Conservation (phyloP, 768 basidiomycete genomes). For the Pisolithus orientalis region DNA sequence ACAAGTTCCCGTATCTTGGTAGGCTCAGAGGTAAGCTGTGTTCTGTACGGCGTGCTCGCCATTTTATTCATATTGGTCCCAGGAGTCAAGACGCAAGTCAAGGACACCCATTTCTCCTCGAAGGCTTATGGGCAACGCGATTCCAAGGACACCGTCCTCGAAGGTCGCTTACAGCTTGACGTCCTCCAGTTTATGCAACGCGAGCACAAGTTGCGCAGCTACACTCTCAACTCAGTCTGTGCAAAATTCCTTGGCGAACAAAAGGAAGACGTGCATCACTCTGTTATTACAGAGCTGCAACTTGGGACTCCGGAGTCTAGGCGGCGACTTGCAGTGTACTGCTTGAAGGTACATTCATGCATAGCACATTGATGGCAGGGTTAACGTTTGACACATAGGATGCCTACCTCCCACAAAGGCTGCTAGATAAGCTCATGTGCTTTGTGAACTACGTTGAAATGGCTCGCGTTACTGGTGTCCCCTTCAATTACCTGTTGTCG, state of each 20-base stretch:
- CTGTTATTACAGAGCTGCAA: slow-evolving; percentile 95
- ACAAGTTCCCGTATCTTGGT: slow-evolving; percentile 68
- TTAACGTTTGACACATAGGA: slow-evolving; percentile 47
- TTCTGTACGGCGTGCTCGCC: slow-evolving; percentile 6
- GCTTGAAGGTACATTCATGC: slow-evolving; percentile 66
- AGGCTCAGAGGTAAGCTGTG: slow-evolving; percentile 56
- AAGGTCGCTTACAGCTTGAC: slow-evolving; percentile 93
- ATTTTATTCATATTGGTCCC: background rate
- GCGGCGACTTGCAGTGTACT: slow-evolving; percentile 92
- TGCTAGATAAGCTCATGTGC: slow-evolving; percentile 98
- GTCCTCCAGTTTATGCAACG: slow-evolving; percentile 97
- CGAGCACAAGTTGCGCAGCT: slow-evolving; percentile 94
- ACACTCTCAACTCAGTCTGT: slow-evolving; percentile 97
- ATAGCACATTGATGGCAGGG: background rate
- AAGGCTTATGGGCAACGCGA: slow-evolving; percentile 97
- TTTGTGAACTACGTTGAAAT: slow-evolving; percentile 98
- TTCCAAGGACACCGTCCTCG: slow-evolving; percentile 87
- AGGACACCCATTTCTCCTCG: slow-evolving; percentile 95
- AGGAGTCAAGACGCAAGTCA: slow-evolving; percentile 76
- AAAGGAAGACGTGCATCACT: slow-evolving; percentile 98
- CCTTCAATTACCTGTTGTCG: slow-evolving; percentile 91
- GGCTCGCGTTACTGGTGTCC: slow-evolving; percentile 99
- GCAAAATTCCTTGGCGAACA: slow-evolving; percentile 97
- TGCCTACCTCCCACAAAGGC: slow-evolving; percentile 93
- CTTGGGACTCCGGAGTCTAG: slow-evolving; percentile 94